A percentile compares a stretch with the other conserved stretches of the same genome.
These are phyloP conservation scores for Phytophthora ohioensis DNA, from an alignment of 352 stramenopile genomes.

Conservation along the genomic window DNA sequence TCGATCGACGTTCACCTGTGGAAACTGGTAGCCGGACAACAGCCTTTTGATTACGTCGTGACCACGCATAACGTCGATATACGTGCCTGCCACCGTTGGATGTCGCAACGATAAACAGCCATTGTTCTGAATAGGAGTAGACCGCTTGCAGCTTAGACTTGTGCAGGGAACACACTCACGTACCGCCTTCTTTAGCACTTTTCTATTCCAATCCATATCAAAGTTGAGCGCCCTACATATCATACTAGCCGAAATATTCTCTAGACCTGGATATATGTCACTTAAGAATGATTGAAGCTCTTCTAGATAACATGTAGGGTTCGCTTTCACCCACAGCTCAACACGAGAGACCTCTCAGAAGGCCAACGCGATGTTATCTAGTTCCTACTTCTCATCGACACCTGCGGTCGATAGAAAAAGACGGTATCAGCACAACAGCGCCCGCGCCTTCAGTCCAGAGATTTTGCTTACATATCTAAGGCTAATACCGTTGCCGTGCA, in stretches of 20 bases:
- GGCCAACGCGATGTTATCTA: not conserved
- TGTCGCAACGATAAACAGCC: not conserved
- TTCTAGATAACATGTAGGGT: not conserved
- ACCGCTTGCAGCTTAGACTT: not conserved
- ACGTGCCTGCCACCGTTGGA: not conserved
- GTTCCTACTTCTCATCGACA: not conserved
- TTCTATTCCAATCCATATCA: not conserved
- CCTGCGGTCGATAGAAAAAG: no score
- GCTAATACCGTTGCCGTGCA: no score
- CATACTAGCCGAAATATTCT: not conserved
- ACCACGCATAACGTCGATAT: not conserved
- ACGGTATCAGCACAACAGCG: no score
- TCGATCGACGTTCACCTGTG: not conserved
- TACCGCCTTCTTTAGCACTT: not conserved
- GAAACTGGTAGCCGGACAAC: not conserved
- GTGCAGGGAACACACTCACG: not conserved
- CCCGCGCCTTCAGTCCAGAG: no score
- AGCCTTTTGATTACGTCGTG: not conserved
- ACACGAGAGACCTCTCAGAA: not conserved
- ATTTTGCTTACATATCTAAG: no score
- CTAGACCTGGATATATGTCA: not conserved
- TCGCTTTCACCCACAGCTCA: not conserved
- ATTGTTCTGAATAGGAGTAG: not conserved
- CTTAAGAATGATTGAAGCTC: not conserved
- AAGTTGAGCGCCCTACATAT: not conserved